A percentile compares a stretch with the other conserved stretches of the same genome.
Evolutionary conservation across 176 grass and related monocot genomes (phyloP).

Genomic region (barley (Hordeum vulgare)): MorexV3_pseudomolecules_assembly NC_058520.1:9205442-9205941

Average conservation of each 20-base stretch:
- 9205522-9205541: background rate
- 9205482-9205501: no score
- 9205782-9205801: conserved; percentile 66
- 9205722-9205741: conserved; percentile 83
- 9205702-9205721: conserved; percentile 82
- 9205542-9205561: conserved; percentile 65
- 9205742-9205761: conserved; percentile 81
- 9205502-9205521: conserved; percentile 6
- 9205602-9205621: conserved; percentile 97
- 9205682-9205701: conserved; percentile 54
- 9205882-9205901: conserved; percentile 81
- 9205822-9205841: conserved; percentile 65
- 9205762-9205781: conserved; percentile 64
- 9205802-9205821: conserved; percentile 61
- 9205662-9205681: conserved; percentile 82
- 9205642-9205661: conserved; percentile 92
- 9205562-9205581: conserved; percentile 86
- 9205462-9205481: background rate
- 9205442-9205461: background rate
- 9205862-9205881: conserved; percentile 53
- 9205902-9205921: conserved; percentile 74
- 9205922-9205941: conserved; percentile 78
- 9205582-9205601: conserved; percentile 88
- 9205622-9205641: conserved; percentile 74
- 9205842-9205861: conserved; percentile 72